These are phyloP conservation scores for Leccinum subgranulosum DNA, from an alignment of 768 basidiomycete genomes.

Conservation along the genomic window DNA sequence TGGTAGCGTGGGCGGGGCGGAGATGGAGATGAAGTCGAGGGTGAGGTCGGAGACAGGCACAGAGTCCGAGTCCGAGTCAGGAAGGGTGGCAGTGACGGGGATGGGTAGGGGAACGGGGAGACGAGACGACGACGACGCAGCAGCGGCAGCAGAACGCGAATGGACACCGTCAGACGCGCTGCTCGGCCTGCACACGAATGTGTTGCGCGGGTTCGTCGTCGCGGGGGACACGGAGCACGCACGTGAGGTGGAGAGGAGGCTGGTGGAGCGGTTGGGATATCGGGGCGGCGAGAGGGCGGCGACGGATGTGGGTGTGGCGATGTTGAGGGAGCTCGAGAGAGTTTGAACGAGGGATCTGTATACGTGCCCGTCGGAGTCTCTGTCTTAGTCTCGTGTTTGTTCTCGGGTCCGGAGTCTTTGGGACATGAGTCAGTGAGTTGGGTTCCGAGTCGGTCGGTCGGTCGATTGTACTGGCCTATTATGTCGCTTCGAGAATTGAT, in stretches of 20 bases:
- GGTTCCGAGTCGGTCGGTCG: no score
- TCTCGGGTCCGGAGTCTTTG: no score
- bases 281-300: slow-evolving; percentile 17
- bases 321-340: slow-evolving; percentile 15
- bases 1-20: not conserved
- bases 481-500: no score
- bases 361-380: no score
- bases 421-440: no score
- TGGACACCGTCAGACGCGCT: not conserved
- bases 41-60: not conserved
- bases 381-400: no score
- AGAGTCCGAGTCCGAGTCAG: no score
- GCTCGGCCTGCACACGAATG: slow-evolving; percentile 36
- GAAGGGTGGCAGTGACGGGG: not conserved
- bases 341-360: no score
- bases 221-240: slow-evolving; percentile 29
- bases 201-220: slow-evolving; percentile 38
- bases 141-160: no score
- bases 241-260: slow-evolving; percentile 28
- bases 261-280: slow-evolving; percentile 23
- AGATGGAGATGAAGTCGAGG: not conserved
- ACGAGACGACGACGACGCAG: no score
- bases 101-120: no score
- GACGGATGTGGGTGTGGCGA: slow-evolving; percentile 22
- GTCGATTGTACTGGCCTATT: no score